These are phyloP conservation scores for Colletotrichum sp. DNA, from an alignment of 2,329 filamentous ascomycete genomes.

Conservation along the genomic window DNA sequence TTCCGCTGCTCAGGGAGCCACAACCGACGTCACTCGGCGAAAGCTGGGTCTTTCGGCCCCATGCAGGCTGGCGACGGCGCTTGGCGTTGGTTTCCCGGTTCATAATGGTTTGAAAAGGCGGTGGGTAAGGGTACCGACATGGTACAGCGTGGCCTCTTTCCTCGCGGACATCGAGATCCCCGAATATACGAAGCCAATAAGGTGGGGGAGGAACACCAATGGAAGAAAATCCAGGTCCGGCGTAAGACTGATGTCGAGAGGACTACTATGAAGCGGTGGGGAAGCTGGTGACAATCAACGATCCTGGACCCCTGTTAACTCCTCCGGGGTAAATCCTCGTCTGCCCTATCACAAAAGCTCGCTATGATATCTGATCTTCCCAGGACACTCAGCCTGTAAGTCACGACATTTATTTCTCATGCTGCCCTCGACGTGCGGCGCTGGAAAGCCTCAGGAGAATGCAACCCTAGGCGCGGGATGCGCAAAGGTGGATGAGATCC, in stretches of 20 bases:
- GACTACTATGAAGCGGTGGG: not conserved
- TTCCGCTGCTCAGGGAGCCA: not conserved
- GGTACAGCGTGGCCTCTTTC: not conserved
- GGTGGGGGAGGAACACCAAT: not conserved
- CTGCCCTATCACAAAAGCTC: not conserved
- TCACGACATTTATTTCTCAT: not conserved
- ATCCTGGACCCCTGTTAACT: slow-evolving; percentile 5
- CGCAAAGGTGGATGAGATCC: not conserved
- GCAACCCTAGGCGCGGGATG: not conserved
- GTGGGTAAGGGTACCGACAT: not conserved
- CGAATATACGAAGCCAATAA: not conserved
- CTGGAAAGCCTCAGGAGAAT: not conserved
- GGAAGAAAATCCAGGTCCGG: not conserved
- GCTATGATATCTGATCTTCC: not conserved
- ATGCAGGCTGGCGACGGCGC: not conserved
- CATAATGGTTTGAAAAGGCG: not conserved
- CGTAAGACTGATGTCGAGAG: not conserved
- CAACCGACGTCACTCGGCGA: slow-evolving; percentile 7
- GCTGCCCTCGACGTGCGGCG: not conserved
- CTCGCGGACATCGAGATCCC: not conserved
- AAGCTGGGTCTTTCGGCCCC: not conserved
- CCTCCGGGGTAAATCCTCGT: not conserved
- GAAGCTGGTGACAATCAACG: not conserved
- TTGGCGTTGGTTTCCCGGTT: not conserved
- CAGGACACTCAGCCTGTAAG: not conserved